These are phyloP conservation scores for Fraxinus xanthoxyloides DNA, from an alignment of 305 asterid genomes.

Conservation along the genomic window DNA sequence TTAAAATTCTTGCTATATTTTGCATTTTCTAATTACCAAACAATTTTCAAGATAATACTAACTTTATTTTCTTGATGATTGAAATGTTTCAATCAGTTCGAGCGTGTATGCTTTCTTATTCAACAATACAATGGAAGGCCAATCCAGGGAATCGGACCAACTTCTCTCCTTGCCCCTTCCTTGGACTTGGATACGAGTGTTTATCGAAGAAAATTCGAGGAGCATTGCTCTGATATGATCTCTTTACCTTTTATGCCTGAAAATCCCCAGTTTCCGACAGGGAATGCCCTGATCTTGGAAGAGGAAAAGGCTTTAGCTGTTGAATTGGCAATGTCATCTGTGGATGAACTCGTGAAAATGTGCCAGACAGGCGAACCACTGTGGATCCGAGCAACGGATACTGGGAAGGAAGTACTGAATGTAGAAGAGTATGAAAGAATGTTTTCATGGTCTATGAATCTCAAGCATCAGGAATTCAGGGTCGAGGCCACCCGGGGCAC, in stretches of 20 bases:
- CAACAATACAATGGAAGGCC: constrained; percentile 67
- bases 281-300: constrained; percentile 50
- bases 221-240: constrained; percentile 43
- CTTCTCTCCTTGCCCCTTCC: constrained; percentile 41
- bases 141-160: constrained; percentile 42
- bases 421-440: constrained; percentile 64
- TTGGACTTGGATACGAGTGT: constrained; percentile 61
- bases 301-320: constrained; percentile 69
- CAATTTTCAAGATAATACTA: too few relatives aligned
- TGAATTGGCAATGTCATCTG: constrained; percentile 62
- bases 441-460: constrained; percentile 58
- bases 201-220: constrained; percentile 54
- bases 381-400: constrained; percentile 42
- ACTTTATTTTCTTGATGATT: not conserved
- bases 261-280: constrained; percentile 38
- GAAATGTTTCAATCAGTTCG: constrained; percentile 42
- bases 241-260: constrained; percentile 58
- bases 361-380: constrained; percentile 63
- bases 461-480: constrained; percentile 43
- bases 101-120: constrained; percentile 58
- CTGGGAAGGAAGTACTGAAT: constrained; percentile 44
- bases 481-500: constrained; percentile 70
- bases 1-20: too few relatives aligned
- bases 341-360: constrained; percentile 68
- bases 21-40: too few relatives aligned